phyloP scores from a whole-genome alignment of 306 rosid species.

The Cercis canadensis region DNA sequence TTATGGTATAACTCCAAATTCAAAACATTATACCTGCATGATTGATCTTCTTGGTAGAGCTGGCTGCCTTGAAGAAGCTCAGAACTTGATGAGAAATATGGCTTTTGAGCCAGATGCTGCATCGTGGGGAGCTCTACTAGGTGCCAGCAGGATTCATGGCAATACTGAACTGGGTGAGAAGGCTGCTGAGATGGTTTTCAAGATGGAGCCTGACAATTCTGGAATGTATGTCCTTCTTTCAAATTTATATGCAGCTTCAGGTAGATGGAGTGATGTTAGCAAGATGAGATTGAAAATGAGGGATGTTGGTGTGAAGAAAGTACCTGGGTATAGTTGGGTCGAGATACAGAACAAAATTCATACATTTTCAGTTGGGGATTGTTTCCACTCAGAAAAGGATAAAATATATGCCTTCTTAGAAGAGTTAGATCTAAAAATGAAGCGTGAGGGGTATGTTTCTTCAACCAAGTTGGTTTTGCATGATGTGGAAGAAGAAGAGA shows the following conservation, averaged over 20 bases:
- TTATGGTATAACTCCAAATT: constrained; percentile 60
- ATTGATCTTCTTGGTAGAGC: constrained; percentile 92
- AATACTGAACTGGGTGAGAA: constrained; percentile 77
- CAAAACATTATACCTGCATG: constrained; percentile 82
- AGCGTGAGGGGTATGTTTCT: constrained; percentile 77
- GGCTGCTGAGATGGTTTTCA: constrained; percentile 78
- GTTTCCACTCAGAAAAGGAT: constrained; percentile 66
- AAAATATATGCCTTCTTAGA: constrained; percentile 75
- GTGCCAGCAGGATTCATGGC: constrained; percentile 84
- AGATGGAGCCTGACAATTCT: constrained; percentile 83
- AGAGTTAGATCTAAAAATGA: constrained; percentile 75
- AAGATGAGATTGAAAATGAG: constrained; percentile 78
- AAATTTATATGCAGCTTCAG: constrained; percentile 87
- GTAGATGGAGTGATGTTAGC: constrained; percentile 82
- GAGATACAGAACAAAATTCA: constrained; percentile 80
- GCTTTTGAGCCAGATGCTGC: constrained; percentile 82
- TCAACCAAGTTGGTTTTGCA: constrained; percentile 83
- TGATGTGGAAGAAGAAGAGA: constrained; percentile 95
- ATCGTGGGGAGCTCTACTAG: constrained; percentile 87
- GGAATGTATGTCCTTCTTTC: constrained; percentile 93
- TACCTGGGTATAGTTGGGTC: constrained; percentile 88
- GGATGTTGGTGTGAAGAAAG: constrained; percentile 76
- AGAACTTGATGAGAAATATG: constrained; percentile 69
- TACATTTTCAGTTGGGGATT: constrained; percentile 74
- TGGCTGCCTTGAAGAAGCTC: constrained; percentile 78